Conservation (phyloP, 1,284 basidiomycete species). For the Entoloma clypeatum region DNA sequence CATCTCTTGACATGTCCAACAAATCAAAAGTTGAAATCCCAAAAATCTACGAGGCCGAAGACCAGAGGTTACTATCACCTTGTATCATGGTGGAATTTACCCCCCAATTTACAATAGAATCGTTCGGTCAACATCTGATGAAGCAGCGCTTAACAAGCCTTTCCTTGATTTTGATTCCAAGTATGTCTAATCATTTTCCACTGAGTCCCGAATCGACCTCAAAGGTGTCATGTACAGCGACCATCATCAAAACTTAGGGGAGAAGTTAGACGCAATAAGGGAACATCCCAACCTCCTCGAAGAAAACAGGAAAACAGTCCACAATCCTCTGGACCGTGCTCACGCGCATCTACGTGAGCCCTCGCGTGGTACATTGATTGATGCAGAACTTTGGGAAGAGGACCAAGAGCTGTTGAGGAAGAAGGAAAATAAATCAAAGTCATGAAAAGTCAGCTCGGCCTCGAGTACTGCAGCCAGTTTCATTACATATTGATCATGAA, state of each 20-base stretch:
- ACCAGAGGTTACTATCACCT: constrained; percentile 33
- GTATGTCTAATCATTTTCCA: constrained; percentile 29
- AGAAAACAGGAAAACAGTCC: constrained; percentile 25
- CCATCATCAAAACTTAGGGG: constrained; percentile 37
- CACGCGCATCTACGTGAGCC: constrained; percentile 56
- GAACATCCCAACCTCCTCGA: constrained; percentile 29
- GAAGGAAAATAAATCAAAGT: constrained; percentile 42
- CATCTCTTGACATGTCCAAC: constrained; percentile 1
- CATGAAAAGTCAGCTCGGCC: not conserved
- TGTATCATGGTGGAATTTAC: not conserved
- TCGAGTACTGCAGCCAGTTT: too few relatives aligned
- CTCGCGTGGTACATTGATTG: constrained; percentile 56
- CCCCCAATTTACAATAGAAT: not conserved
- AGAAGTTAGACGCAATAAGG: constrained; percentile 34
- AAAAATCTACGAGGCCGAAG: constrained; percentile 40
- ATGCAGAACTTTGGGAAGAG: constrained; percentile 51
- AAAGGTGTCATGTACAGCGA: constrained; percentile 27
- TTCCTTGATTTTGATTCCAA: constrained; percentile 39
- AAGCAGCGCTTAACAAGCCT: constrained; percentile 24
- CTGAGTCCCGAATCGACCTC: not conserved
- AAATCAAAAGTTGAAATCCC: constrained; percentile 43
- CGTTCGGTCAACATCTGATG: too few relatives aligned
- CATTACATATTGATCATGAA: not conserved
- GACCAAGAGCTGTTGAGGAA: constrained; percentile 45
- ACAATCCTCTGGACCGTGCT: constrained; percentile 43